These are phyloP conservation scores for Phytophthora pini DNA, from an alignment of 352 stramenopile species.

Conservation along the genomic window DNA sequence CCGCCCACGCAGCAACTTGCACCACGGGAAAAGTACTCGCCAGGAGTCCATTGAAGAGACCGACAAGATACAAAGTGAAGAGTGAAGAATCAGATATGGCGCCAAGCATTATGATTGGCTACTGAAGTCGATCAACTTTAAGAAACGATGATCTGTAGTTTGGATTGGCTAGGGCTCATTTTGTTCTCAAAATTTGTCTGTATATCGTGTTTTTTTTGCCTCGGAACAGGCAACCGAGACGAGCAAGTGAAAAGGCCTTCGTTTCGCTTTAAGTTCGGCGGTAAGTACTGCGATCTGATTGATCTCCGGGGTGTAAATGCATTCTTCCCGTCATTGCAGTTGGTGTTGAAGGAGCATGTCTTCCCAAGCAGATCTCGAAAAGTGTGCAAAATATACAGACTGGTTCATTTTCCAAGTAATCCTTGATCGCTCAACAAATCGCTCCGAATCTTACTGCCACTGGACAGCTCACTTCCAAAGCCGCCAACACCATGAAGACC, in stretches of 20 bases:
- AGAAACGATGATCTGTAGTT: not conserved
- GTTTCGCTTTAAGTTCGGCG: too few species aligned
- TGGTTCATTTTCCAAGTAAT: not conserved
- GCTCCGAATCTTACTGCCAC: not conserved
- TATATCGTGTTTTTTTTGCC: too few species aligned
- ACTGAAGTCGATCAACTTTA: not conserved
- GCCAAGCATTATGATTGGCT: slow-evolving; percentile 15
- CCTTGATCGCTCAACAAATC: slow-evolving; percentile 1
- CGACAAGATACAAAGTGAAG: slow-evolving; percentile 4
- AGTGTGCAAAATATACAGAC: not conserved
- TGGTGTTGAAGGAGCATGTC: not conserved
- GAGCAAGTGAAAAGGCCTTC: too few species aligned
- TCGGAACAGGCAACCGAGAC: too few species aligned
- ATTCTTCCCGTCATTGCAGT: not conserved
- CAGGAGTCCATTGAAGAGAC: slow-evolving; percentile 32
- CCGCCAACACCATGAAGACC: not conserved
- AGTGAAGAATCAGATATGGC: slow-evolving; percentile 12
- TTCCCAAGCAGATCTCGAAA: not conserved
- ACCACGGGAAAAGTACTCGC: slow-evolving; percentile 37
- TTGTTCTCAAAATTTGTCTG: not conserved
- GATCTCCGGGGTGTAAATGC: not conserved
- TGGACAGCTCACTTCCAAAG: not conserved
- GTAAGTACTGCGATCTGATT: too few species aligned
- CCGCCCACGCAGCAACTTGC: slow-evolving; percentile 35
- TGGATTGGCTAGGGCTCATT: too few species aligned